Evolutionary conservation across 2,329 filamentous ascomycete genomes (phyloP).

Genomic region (Nigrospora sphaerica): DNA sequence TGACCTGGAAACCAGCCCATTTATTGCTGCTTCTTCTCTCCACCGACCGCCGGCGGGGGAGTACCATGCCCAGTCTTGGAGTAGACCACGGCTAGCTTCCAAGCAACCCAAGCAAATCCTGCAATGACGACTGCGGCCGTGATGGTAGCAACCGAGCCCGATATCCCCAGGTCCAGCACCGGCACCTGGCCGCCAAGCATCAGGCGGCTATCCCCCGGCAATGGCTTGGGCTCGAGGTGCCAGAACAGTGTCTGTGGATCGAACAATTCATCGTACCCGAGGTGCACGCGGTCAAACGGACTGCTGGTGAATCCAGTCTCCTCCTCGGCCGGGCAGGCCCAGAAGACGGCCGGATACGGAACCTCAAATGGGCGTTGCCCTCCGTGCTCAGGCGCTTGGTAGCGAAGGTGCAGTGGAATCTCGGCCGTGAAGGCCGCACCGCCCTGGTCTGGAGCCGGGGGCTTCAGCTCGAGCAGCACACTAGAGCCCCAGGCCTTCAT

Average conservation of each 20-base stretch:
- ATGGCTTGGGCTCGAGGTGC: slow-evolving; percentile 56
- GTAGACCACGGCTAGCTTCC: slow-evolving; percentile 43
- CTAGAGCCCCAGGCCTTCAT: slow-evolving; percentile 72
- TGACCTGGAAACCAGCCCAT: too few relatives aligned
- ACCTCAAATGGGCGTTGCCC: slow-evolving; percentile 52
- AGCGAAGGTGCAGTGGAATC: slow-evolving; percentile 81
- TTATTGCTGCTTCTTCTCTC: slow-evolving; percentile 20
- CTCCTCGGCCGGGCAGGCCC: slow-evolving; percentile 70
- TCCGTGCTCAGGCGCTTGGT: slow-evolving; percentile 55
- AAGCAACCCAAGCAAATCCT: slow-evolving; percentile 65
- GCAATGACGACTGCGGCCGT: slow-evolving; percentile 53
- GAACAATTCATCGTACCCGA: slow-evolving; percentile 85
- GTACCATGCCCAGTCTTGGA: slow-evolving; percentile 23
- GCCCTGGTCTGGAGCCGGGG: slow-evolving; percentile 31
- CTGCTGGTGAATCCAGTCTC: slow-evolving; percentile 64
- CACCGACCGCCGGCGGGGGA: slow-evolving; percentile 6
- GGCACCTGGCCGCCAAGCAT: slow-evolving; percentile 55
- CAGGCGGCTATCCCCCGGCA: slow-evolving; percentile 26
- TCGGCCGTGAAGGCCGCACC: slow-evolving; percentile 53
- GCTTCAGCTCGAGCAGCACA: slow-evolving; percentile 66
- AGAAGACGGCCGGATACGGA: slow-evolving; percentile 81
- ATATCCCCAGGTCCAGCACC: slow-evolving; percentile 50
- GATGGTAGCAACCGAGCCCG: slow-evolving; percentile 40
- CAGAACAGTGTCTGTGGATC: slow-evolving; percentile 73
- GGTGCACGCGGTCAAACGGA: slow-evolving; percentile 75